Evolutionary conservation across 495 filamentous ascomycete species (phyloP), one percentile per base, ranked within the genome.

Genomic region (Lepraria neglecta): DNA sequence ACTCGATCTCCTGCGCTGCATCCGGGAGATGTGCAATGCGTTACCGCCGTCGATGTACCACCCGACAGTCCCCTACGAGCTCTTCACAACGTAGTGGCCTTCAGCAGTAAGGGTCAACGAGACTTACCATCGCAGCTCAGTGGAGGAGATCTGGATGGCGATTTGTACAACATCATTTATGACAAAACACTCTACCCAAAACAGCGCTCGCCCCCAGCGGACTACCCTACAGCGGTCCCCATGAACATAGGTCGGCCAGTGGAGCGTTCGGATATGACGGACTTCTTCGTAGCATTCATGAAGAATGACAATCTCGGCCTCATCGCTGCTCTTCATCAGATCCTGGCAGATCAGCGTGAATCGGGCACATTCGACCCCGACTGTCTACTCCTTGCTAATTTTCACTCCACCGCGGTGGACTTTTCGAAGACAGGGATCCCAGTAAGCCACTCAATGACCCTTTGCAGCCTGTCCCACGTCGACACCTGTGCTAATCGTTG

Each of bases 221-320:
- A 87, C 61, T 92, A 95, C 65, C 79, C 84, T 15, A 76, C 78
- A 4, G 74, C 81, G 0, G 11, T 43, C 0, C 79, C 86, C 0
- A 57, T 80, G 1, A 75, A 84, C 57, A 76, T 92, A 35, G 78
- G 76, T 30, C 75, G 83, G 12, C 54, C 69, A 1, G 83, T 94
- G 0, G 63, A 66, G 19, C 60, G 68, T 3, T 64, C 75, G 3
- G 87, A 95, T 60, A 91, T 94, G 73, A 83, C 82, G 0, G 71
- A 86, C 6, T 92, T 92, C 71, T 91, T 95, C 61, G 74, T 92
- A 19, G 74, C 82, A 17, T 95, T 92, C 65, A 92, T 94, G 86
- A 76, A 84, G 52, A 85, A 82, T 0, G 87, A 95, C 66, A 77
- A 83, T 53, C 72, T 94, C 1, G 88, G 88, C 0, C 71, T 85